Evolutionary conservation across 2,329 filamentous ascomycete genomes (phyloP), one percentile per base, ranked within the genome.

Genomic region (Hymenoscyphus salicellus): DNA sequence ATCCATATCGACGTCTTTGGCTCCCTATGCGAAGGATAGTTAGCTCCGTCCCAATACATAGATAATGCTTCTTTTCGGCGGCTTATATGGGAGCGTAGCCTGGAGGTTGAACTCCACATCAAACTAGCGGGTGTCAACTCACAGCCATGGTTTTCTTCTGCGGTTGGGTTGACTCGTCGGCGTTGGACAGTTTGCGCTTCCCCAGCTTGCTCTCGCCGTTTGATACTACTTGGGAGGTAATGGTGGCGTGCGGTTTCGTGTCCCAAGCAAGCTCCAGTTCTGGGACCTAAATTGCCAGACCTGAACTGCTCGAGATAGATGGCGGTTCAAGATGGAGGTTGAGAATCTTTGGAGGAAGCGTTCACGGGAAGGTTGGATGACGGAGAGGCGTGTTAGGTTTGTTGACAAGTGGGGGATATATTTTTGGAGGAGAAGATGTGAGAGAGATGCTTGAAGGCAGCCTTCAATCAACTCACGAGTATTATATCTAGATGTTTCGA

Each of bases 121-220:
- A 28, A 30, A 33, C 52, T 60, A 65, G 49, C 59, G 63, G 60
- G 61, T 3, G 32, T 64, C 36, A 55, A 81, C 85, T 78, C 78
- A 89, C 86, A 75, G 83, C 80, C 85, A 88, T 88, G 76, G 75
- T 83, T 79, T 81, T 82, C 79, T 88, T 88, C 59, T 80, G 79
- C 77, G 81, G 81, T 73, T 81, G 80, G 76, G 81, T 79, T 77
- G 80, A 77, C 30, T 56, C 55, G 75, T 86, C 85, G 80, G 83
- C 84, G 79, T 80, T 79, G 70, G 86, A 89, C 73, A 86, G 79
- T 79, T 86, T 89, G 79, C 86, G 86, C 81, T 89, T 89, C 82
- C 84, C 85, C 84, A 84, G 83, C 78, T 85, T 84, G 79, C 70
- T 74, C 69, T 69, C 69, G 60, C 68, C 70, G 65, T 70, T 65